These are phyloP conservation scores for Allium cepa DNA, from an alignment of 106 monocot species.

Conservation along the genomic window DNA sequence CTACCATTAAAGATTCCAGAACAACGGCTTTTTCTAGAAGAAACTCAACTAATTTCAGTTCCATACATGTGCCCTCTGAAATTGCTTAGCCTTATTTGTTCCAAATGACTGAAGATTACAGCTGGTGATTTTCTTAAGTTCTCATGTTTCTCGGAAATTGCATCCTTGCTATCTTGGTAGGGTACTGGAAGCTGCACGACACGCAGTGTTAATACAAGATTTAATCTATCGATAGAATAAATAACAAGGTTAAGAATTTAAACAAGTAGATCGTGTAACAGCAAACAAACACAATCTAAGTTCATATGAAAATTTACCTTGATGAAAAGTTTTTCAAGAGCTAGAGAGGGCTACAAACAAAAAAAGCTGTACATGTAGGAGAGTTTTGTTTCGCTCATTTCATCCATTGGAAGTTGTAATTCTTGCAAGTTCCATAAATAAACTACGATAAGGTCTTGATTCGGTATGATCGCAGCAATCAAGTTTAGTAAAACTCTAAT, in stretches of 20 bases:
- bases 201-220: neutral
- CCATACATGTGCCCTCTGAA: constrained; percentile 21
- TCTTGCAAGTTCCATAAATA: too few species aligned
- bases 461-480: too few species aligned
- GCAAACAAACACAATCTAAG: constrained; percentile 16
- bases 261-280: constrained; percentile 19
- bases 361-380: too few species aligned
- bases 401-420: too few species aligned
- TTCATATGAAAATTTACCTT: constrained; percentile 18
- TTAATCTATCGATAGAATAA: neutral
- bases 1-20: constrained; percentile 30
- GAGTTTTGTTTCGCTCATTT: too few species aligned
- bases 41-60: constrained; percentile 12
- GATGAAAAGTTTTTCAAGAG: too few species aligned
- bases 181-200: constrained; percentile 15
- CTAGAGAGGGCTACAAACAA: too few species aligned
- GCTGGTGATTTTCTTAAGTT: constrained; percentile 4
- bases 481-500: too few species aligned
- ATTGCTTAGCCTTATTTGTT: constrained; percentile 30
- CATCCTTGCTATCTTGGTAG: neutral
- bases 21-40: constrained; percentile 24
- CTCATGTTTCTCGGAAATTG: neutral
- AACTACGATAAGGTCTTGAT: too few species aligned
- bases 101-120: constrained; percentile 16
- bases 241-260: constrained; percentile 33